Percentiles rank a stretch among this genome's conserved stretches.
phyloP scores from a whole-genome alignment of 2,329 filamentous ascomycete genomes.

The Alternaria solani region DNA sequence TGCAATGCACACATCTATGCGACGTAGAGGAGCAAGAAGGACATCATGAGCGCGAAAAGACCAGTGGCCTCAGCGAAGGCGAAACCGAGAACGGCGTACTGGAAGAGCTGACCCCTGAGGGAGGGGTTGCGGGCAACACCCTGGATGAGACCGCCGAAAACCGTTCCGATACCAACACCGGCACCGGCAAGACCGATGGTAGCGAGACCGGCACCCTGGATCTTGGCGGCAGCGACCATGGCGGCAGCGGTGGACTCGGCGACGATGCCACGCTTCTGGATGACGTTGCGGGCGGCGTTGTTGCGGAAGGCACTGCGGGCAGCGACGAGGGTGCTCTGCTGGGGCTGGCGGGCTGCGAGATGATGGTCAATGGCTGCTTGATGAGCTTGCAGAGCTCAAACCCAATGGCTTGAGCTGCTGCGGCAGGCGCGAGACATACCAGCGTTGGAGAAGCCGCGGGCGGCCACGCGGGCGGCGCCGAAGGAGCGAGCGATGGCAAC shows the following conservation, averaged over 20 bases:
- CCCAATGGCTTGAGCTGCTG: slow-evolving; percentile 43
- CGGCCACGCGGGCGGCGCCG: slow-evolving; percentile 52
- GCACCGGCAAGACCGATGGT: slow-evolving; percentile 92
- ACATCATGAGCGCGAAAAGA: slow-evolving; percentile 64
- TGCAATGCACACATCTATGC: slow-evolving; percentile 50
- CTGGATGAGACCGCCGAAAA: slow-evolving; percentile 89
- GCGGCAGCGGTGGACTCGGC: slow-evolving; percentile 53
- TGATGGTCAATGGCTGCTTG: slow-evolving; percentile 46
- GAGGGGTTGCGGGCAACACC: slow-evolving; percentile 93
- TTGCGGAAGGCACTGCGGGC: slow-evolving; percentile 53
- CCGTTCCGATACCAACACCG: slow-evolving; percentile 94
- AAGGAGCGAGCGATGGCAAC: slow-evolving; percentile 52
- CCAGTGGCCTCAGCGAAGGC: slow-evolving; percentile 93
- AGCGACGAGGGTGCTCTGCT: slow-evolving; percentile 51
- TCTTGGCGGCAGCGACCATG: slow-evolving; percentile 55
- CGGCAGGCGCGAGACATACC: slow-evolving; percentile 49
- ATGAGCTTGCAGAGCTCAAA: slow-evolving; percentile 32
- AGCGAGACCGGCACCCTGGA: slow-evolving; percentile 62
- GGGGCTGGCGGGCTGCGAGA: slow-evolving; percentile 43
- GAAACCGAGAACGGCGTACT: slow-evolving; percentile 94
- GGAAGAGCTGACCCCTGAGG: slow-evolving; percentile 94
- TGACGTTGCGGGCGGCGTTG: slow-evolving; percentile 51
- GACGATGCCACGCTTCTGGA: slow-evolving; percentile 54
- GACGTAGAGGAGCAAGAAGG: slow-evolving; percentile 54
- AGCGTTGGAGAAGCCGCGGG: slow-evolving; percentile 51